phyloP scores from a whole-genome alignment of 768 basidiomycete species.

The Boletus subcaerulescens region DNA sequence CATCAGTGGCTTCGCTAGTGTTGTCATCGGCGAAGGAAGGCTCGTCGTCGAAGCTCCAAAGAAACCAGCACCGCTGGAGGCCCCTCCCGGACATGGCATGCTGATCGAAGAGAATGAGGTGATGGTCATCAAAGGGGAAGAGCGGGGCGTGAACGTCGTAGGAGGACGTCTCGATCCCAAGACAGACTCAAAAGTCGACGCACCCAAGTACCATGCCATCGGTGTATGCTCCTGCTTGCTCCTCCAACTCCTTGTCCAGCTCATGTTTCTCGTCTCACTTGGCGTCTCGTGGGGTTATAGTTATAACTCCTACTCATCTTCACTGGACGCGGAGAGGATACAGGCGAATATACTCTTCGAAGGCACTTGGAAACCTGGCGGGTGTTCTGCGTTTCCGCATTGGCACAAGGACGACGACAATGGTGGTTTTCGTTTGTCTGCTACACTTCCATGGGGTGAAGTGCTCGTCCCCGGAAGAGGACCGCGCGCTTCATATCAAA shows the following conservation, averaged over 20 bases:
- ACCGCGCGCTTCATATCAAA: no score
- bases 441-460: constrained; percentile 16
- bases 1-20: constrained; percentile 26
- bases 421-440: constrained; percentile 23
- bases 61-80: constrained; percentile 7
- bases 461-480: not conserved
- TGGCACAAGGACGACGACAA: constrained; percentile 20
- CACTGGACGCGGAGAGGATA: constrained; percentile 33
- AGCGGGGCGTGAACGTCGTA: constrained; percentile 22
- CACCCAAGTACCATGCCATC: constrained; percentile 10
- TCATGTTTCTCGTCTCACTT: constrained; percentile 33
- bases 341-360: constrained; percentile 18
- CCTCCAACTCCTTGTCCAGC: constrained; percentile 32
- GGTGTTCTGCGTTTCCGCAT: no score
- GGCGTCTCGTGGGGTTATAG: constrained; percentile 33
- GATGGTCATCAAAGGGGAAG: constrained; percentile 27
- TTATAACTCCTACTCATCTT: constrained; percentile 33
- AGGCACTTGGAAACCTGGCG: no score
- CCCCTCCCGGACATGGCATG: no score
- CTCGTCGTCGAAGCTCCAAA: constrained; percentile 4
- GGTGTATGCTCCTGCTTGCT: constrained; percentile 28
- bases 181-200: no score
- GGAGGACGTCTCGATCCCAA: constrained; percentile 12
- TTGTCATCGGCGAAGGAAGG: constrained; percentile 23
- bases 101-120: constrained; percentile 18